Conservation (phyloP, 805 yeast genomes). For the Metschnikowia amazonensis region DNA sequence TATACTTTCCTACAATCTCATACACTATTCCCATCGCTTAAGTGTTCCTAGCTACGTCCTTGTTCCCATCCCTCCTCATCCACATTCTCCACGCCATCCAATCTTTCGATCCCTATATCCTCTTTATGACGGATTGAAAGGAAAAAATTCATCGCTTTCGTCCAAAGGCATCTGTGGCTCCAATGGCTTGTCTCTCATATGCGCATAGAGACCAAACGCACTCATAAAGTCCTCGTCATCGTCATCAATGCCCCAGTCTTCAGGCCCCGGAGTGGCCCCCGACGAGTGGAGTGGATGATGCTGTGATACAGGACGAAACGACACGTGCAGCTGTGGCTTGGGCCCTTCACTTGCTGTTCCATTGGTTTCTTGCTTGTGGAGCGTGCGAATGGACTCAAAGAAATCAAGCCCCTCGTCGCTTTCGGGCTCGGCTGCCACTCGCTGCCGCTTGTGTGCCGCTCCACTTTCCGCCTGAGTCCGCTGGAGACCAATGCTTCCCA, state of each 20-base stretch:
- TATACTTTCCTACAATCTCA: too few species aligned
- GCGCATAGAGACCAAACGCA: slow-evolving; percentile 37
- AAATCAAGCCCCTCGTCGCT: slow-evolving; percentile 66
- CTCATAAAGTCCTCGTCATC: slow-evolving; percentile 34
- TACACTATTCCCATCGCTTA: too few species aligned
- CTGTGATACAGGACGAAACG: slow-evolving; percentile 45
- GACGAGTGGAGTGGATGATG: slow-evolving; percentile 45
- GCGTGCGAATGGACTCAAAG: slow-evolving; percentile 64
- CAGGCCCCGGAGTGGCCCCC: slow-evolving; percentile 19
- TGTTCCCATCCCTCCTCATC: too few species aligned
- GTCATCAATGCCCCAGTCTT: slow-evolving; percentile 22
- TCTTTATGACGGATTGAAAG: slow-evolving; percentile 42
- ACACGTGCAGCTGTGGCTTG: too few species aligned
- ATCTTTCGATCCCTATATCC: too few species aligned
- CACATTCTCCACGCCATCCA: too few species aligned
- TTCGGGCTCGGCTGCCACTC: slow-evolving; percentile 6
- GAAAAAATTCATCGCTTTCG: slow-evolving; percentile 24
- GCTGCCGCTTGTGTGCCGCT: slow-evolving; percentile 8
- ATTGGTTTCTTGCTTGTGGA: slow-evolving; percentile 22
- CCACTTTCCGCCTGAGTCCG: slow-evolving; percentile 13
- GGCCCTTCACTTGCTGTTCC: too few species aligned
- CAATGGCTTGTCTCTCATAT: slow-evolving; percentile 25
- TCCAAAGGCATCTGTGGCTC: slow-evolving; percentile 7
- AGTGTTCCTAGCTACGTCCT: too few species aligned
- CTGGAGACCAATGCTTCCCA: not conserved